Evolutionary conservation across 305 asterid species (phyloP), one percentile per base, ranked within the genome.

Genomic region (Solanum aculeatissimum): DNA sequence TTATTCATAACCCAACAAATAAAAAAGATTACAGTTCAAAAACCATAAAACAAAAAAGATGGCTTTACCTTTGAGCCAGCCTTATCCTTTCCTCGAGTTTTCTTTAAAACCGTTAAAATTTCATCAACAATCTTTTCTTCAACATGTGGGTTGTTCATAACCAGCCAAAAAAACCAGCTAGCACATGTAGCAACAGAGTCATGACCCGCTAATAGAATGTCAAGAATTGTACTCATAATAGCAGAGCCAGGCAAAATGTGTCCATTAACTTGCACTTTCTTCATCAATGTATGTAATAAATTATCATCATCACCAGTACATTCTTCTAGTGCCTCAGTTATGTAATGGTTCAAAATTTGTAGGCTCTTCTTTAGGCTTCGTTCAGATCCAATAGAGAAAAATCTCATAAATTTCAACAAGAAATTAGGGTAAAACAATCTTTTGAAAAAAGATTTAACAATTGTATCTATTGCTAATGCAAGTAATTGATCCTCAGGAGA

Each of bases 161-260:
- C 71, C 16, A 82, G 54, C 85, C 85, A 82, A 29, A 82, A 82
- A 25, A 82, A 82, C 79, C 85, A 82, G 3, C 47, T 47, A 32
- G 53, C 19, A 21, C 13, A 71, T 72, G 53, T 71, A 45, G 84
- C 51, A 63, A 49, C n/a, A 32, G 79, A 62, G 45, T 82, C 35
- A 9, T 75, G 51, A 16, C 51, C 84, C n/a, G 49, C 79, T 65
- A 65, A 62, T 21, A 82, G 1, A 18, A 63, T 43, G n/a, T n/a
- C n/a, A n/a, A n/a, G n/a, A n/a, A 71, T 43, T 21, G 69, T 42
- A 14, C 35, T 23, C 35, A 35, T n/a, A n/a, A n/a, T n/a, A n/a
- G n/a, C n/a, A n/a, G n/a, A n/a, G n/a, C n/a, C n/a, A n/a, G n/a
- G n/a, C n/a, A n/a, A n/a, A n/a, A n/a, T n/a, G n/a, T n/a, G n/a